phyloP scores from a whole-genome alignment of 2,329 filamentous ascomycete species.

The Penicillium occitanis region DNA sequence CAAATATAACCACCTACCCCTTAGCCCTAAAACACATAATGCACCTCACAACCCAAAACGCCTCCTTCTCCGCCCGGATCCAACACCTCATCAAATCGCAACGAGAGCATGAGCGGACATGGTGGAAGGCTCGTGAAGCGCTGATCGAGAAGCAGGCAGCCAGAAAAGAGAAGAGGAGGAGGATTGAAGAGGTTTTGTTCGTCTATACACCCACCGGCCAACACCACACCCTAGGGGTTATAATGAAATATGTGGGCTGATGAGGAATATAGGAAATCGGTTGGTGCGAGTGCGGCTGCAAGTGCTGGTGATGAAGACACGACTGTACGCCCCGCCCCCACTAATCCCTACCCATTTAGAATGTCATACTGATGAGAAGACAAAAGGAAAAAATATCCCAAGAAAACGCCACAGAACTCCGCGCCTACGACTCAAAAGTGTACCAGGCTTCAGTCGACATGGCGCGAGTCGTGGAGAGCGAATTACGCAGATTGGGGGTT shows the following conservation, averaged over 20 bases:
- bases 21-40: conserved; percentile 52
- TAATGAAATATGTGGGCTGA: neutral
- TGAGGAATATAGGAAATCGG: conserved; percentile 40
- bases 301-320: neutral
- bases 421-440: conserved; percentile 62
- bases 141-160: conserved; percentile 54
- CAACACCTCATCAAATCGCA: conserved; percentile 63
- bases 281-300: conserved; percentile 40
- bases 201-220: conserved; percentile 22
- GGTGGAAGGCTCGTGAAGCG: conserved; percentile 56
- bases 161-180: conserved; percentile 54
- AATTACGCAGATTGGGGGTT: conserved; percentile 58
- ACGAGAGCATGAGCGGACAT: conserved; percentile 62
- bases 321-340: neutral
- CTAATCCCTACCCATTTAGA: neutral
- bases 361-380: neutral
- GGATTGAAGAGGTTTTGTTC: conserved; percentile 57
- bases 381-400: conserved; percentile 33
- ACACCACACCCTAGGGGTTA: too few species aligned
- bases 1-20: neutral
- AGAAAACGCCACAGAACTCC: conserved; percentile 56
- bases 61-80: conserved; percentile 47
- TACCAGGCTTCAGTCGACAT: conserved; percentile 60
- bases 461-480: conserved; percentile 57
- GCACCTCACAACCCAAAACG: conserved; percentile 48